Base-by-base conservation (phyloP, 1,139 yeast genomes). In the Hansenula lynferdii region DNA sequence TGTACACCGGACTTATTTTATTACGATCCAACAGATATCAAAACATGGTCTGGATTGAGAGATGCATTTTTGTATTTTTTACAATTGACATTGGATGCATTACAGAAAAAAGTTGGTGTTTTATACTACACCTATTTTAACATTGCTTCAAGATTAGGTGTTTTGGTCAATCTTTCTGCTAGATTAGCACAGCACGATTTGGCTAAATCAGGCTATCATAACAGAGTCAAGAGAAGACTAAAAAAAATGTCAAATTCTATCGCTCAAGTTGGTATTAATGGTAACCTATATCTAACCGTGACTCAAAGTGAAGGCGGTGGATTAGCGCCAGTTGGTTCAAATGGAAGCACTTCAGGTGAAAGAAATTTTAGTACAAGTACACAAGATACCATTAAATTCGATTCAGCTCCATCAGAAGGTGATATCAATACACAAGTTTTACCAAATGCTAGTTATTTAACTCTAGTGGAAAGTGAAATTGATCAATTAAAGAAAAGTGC, bases 231-330 rank as follows among this genome's bases (percentile, higher is more conserved):
- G 42, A 62, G 68, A 39, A 64, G 73, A 34, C 57, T 81, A 45
- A 74, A 68, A 49, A 67, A 71, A 41, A 62, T 81, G 20, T 71
- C 79, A 2, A 57, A 70, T 6, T 64, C 80, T 3, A 69, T 77
- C 44, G 71, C 85, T 3, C 81, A 78, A 46, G 67, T 82, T 34
- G 77, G 77, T 45, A 72, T 80, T 36, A 77, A 77, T 51, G 80
- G 84, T 14, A 64, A 72, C 29, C 54, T 80, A 14, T 79, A 72
- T 54, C 60, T 80, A 40, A 65, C 70, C 39, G 64, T 56, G 6
- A 31, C 49, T 6, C 40, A 41, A 9, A 35, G 42, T 12, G 48
- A 48, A 28, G 37, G 39, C 12, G 37, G 39, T 24, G 30, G 11
- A 3, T 22, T 27, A 6, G 22, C 36, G 3, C n/a, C n/a, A n/a